These are phyloP conservation scores for Euphorbia pulcherrima DNA, from an alignment of 345 rosid species.

Conservation along the genomic window DNA sequence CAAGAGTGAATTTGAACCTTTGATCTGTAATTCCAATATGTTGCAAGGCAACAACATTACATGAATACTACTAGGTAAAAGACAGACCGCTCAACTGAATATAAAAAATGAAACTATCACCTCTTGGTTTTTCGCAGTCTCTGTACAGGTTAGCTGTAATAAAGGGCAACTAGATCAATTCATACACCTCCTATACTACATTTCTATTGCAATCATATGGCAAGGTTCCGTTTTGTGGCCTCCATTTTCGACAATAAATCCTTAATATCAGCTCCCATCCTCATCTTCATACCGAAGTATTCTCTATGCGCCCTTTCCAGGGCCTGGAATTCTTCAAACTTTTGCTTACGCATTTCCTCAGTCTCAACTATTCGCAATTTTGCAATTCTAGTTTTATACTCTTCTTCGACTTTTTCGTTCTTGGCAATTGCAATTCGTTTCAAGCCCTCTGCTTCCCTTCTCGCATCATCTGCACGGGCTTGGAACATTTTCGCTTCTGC, in stretches of 20 bases:
- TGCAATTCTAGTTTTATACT: conserved; percentile 47
- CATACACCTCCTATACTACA: conserved; percentile 22
- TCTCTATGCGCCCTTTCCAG: conserved; percentile 74
- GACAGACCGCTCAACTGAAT: too few species aligned
- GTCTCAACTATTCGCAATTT: conserved; percentile 60
- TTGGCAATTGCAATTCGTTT: conserved; percentile 69
- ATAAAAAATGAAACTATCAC: background rate
- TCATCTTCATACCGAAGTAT: conserved; percentile 67
- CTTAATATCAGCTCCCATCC: conserved; percentile 91
- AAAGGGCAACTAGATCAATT: conserved; percentile 1
- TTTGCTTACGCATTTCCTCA: conserved; percentile 60
- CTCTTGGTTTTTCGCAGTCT: conserved; percentile 8
- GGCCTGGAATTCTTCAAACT: conserved; percentile 62
- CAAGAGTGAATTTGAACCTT: too few species aligned
- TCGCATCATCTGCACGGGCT: conserved; percentile 80
- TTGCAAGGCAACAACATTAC: too few species aligned
- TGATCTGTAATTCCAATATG: too few species aligned
- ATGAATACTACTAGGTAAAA: too few species aligned
- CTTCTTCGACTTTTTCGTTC: conserved; percentile 74
- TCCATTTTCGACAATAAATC: conserved; percentile 81
- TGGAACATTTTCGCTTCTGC: conserved; percentile 94
- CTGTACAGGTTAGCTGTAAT: conserved; percentile 37
- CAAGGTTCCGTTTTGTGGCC: conserved; percentile 61
- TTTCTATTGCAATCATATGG: conserved; percentile 39
- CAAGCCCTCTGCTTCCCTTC: conserved; percentile 83